Conservation (phyloP, 1,284 basidiomycete species). For the Ganoderma resinaceum region DNA sequence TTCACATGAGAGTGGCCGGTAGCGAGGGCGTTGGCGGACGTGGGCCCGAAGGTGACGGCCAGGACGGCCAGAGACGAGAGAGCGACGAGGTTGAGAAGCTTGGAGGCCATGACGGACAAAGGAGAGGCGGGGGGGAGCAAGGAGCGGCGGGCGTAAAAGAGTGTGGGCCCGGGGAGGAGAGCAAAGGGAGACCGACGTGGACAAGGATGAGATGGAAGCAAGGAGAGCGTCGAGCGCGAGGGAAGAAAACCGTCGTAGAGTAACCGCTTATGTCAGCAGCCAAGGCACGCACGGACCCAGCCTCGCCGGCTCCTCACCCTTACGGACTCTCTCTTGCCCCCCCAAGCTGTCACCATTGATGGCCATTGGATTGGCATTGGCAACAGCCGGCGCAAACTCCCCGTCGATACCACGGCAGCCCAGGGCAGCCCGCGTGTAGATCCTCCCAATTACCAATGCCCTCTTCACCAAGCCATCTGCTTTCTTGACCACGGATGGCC, state of each 20-base stretch:
- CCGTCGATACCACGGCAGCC: background rate
- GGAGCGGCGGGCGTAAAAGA: slow-evolving; percentile 40
- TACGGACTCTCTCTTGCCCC: background rate
- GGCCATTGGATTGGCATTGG: background rate
- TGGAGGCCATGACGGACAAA: slow-evolving; percentile 55
- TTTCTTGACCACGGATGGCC: background rate
- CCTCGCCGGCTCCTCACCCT: background rate
- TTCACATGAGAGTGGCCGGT: slow-evolving; percentile 42
- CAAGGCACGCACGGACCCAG: slow-evolving; percentile 33
- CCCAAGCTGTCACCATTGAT: background rate
- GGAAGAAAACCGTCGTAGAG: slow-evolving; percentile 31
- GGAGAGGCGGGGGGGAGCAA: slow-evolving; percentile 29
- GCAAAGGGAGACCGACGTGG: slow-evolving; percentile 33
- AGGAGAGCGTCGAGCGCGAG: slow-evolving; percentile 27
- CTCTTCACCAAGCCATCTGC: background rate
- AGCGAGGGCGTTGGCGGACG: slow-evolving; percentile 59
- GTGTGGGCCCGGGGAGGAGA: slow-evolving; percentile 39
- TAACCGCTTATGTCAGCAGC: slow-evolving; percentile 33
- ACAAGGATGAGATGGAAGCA: slow-evolving; percentile 21
- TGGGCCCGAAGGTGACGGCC: slow-evolving; percentile 53
- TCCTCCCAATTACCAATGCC: slow-evolving; percentile 1
- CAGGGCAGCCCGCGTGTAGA: background rate
- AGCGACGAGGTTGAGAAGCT: slow-evolving; percentile 62
- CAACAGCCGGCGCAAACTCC: slow-evolving; percentile 1
- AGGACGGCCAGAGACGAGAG: slow-evolving; percentile 65